Evolutionary conservation across 225 moss, liverwort and hornwort genomes (phyloP).

Genomic region (Pseudoscleropodium purum): DNA sequence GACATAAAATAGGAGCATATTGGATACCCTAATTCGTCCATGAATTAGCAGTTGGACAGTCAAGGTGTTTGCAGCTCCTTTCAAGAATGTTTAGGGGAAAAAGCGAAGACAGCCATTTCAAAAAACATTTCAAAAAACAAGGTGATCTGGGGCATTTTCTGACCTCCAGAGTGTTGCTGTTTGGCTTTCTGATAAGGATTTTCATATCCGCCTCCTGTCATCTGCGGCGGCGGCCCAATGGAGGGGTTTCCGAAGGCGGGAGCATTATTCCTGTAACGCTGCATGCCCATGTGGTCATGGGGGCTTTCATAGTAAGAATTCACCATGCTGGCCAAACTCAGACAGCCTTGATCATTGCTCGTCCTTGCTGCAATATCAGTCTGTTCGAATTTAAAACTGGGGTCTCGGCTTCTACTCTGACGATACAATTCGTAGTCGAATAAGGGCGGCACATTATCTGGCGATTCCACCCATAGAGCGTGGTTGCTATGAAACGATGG

Average conservation of each 20-base stretch:
- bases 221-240: conserved; percentile 12
- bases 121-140: background rate
- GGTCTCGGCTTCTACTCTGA: conserved; percentile 22
- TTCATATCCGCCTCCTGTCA: conserved; percentile 29
- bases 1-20: background rate
- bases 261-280: background rate
- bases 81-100: background rate
- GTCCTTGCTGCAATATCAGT: background rate
- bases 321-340: conserved; percentile 13
- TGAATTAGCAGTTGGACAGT: background rate
- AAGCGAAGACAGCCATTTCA: background rate
- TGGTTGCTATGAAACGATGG: conserved; percentile 13
- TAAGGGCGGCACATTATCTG: conserved; percentile 27
- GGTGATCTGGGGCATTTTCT: background rate
- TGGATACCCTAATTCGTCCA: background rate
- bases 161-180: background rate
- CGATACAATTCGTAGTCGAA: conserved; percentile 37
- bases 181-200: background rate
- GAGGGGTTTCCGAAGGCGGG: background rate
- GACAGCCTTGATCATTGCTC: background rate
- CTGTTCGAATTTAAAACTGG: conserved; percentile 4
- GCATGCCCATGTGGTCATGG: conserved; percentile 18
- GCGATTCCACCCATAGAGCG: conserved; percentile 19
- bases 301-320: conserved; percentile 26
- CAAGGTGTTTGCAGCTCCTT: background rate